Evolutionary conservation across 192 early-diverging fungal genomes (phyloP), one percentile per base, ranked within the genome.

Genomic region (Kickxella alabastrina): DNA sequence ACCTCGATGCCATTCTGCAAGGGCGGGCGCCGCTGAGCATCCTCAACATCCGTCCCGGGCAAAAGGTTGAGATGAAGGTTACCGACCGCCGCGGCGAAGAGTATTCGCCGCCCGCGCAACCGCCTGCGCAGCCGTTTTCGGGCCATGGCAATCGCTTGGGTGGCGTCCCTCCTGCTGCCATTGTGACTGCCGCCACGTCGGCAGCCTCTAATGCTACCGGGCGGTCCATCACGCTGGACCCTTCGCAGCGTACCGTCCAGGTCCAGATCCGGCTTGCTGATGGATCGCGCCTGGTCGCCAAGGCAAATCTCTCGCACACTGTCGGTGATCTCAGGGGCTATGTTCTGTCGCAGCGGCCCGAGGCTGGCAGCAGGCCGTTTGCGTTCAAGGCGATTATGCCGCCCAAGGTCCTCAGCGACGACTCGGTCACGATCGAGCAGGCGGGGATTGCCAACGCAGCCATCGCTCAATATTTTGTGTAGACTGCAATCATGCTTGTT

Each of bases 181-280:
- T 62, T 4, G 52, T 78, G 6, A 29, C 70, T 0, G 23, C 65
- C 7, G 44, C 79, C 17, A 56, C 62, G 7, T 44, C 52, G 17
- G 45, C 65, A 10, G 34, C 48, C 12, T 49, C 51, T 31, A 24
- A 67, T 12, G 66, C 82, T 3, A 41, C 57, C 9, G 50, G 67
- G 18, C 18, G 51, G 12, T 8, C 65, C 2, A 53, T 90, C 34
- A 52, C 62, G 5, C 79, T 96, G 25, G 92, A 99, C 54, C 63
- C 80, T 14, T 69, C 55, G 10, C 83, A 84, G 54, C 96, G 92
- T 10, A 77, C 80, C 6, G 95, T 95, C 5, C 81, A 85, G 24
- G 79, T 99, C n/a, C 94, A 96, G 68, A 82, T 99, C 46, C 82
- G 96, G 28, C 66, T 99, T 43, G 89, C 80, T 5, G 92, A 97